Evolutionary conservation across 2,329 filamentous ascomycete species (phyloP), one percentile per base, ranked within the genome.

Genomic region (Trichoderma pleuroti): DNA sequence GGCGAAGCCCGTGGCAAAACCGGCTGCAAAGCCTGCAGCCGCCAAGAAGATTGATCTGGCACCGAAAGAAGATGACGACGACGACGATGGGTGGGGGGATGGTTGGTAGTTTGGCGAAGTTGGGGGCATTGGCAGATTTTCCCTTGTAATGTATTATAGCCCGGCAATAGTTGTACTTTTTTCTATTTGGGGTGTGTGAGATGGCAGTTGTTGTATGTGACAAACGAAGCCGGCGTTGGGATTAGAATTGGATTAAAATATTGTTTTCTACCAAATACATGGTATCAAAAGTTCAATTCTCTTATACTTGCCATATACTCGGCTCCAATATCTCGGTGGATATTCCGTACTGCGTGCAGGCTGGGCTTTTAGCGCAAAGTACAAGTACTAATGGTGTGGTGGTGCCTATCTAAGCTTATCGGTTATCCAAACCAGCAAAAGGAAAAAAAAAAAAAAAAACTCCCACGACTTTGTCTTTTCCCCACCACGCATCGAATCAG

Each of bases 21-120:
- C 59, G 36, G 59, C 34, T 3, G 5, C 60, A 73, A 87, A 86
- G 72, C 80, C 83, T 8, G 78, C 82, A 2, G 79, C 79, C 2
- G 81, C 86, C 1, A 94, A 93, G 82, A 92, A 91, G 81, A 88
- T 93, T 73, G 87, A 92, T 75, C 86, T 88, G 75, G 90, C 88
- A 75, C 91, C 91, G 0, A 91, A 90, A 77, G 83, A 85, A 60
- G 79, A 82, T 4, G 87, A 82, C 1, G 86, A 86, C 28, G 87
- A 90, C 75, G 88, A 90, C 75, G 88, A 89, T 75, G 88, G 85
- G 1, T 92, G 90, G 90, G 90, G 88, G 6, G 89, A 91, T 73
- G 88, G 87, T 9, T 91, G 89, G 89, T 89, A 80, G 34, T 14
- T 24, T 52, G 46, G n/a, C 5, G 21, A 42, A 42, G 46, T 52